Conservation (phyloP, 108 stramenopile genomes). For the Aureococcus anophagefferens region DNA sequence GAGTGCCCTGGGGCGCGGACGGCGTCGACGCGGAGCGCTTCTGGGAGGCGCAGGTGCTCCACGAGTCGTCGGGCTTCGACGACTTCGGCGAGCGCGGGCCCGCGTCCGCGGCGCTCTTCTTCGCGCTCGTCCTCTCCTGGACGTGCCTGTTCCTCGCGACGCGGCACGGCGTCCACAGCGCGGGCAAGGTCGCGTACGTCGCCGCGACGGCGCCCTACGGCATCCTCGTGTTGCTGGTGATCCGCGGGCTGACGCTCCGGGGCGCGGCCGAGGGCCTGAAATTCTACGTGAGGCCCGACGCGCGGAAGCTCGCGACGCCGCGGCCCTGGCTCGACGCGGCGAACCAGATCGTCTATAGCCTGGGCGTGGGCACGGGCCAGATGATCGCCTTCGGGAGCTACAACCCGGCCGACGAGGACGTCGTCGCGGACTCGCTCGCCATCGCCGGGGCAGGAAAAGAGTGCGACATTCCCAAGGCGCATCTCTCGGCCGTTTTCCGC, state of each 20-base stretch:
- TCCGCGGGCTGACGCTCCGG: not conserved
- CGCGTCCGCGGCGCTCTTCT: not conserved
- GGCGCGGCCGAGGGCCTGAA: constrained; percentile 9
- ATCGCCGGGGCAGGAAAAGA: no score
- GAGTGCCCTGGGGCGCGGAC: constrained; percentile 3
- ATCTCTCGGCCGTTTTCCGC: no score
- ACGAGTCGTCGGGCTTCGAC: not conserved
- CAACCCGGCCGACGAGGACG: constrained; percentile 3
- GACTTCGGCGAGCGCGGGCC: not conserved
- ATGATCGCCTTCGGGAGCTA: constrained; percentile 5
- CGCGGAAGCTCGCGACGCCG: not conserved
- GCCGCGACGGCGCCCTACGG: constrained; percentile 5
- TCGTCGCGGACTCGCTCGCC: constrained; percentile 9
- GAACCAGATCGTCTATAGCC: constrained; percentile 12
- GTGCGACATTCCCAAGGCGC: no score
- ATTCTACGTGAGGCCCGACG: constrained; percentile 1
- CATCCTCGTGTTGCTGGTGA: constrained; percentile 7
- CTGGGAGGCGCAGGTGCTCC: not conserved
- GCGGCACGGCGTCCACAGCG: not conserved
- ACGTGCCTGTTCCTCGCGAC: not conserved
- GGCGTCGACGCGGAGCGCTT: not conserved
- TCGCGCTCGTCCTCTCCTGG: constrained; percentile 6
- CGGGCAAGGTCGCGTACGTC: constrained; percentile 13
- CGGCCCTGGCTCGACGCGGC: constrained; percentile 16
- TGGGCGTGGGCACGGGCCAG: constrained; percentile 5